phyloP scores from a whole-genome alignment of 768 basidiomycete species.

The Cyclocybe aegerita region DNA sequence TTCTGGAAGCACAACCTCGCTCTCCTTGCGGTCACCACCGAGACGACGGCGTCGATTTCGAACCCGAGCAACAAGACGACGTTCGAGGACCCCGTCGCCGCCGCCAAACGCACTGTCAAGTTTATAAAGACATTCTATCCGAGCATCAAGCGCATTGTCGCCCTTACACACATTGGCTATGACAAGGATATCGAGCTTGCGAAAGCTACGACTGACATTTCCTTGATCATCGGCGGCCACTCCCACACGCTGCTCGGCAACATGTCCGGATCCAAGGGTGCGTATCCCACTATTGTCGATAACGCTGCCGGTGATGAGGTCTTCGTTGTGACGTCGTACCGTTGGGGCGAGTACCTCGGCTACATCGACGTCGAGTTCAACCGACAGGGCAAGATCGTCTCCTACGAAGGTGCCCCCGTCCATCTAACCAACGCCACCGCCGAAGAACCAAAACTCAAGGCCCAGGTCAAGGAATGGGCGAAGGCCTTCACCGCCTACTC shows the following conservation, averaged over 20 bases:
- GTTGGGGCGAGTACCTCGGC: slow-evolving; percentile 48
- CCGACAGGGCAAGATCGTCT: slow-evolving; percentile 33
- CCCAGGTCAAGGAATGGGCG: slow-evolving; percentile 37
- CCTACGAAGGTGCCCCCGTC: slow-evolving; percentile 42
- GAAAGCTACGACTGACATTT: slow-evolving; percentile 34
- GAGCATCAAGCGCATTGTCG: slow-evolving; percentile 37
- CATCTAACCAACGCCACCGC: slow-evolving; percentile 35
- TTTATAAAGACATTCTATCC: slow-evolving; percentile 29
- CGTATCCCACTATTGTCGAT: slow-evolving; percentile 42
- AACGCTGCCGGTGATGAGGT: slow-evolving; percentile 47
- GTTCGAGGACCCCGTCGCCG: slow-evolving; percentile 37
- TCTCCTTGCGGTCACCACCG: slow-evolving; percentile 41
- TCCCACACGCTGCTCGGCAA: slow-evolving; percentile 46
- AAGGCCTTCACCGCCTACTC: slow-evolving; percentile 35
- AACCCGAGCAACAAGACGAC: slow-evolving; percentile 36
- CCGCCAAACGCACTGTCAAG: slow-evolving; percentile 36
- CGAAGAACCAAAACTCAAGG: slow-evolving; percentile 34
- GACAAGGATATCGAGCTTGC: slow-evolving; percentile 41
- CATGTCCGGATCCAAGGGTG: slow-evolving; percentile 35
- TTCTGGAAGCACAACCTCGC: slow-evolving; percentile 39
- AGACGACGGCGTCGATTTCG: slow-evolving; percentile 36
- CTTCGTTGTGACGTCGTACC: slow-evolving; percentile 44
- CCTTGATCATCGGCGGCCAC: slow-evolving; percentile 43
- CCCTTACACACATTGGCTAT: slow-evolving; percentile 48
- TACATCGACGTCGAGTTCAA: slow-evolving; percentile 44